Evolutionary conservation across 2,329 filamentous ascomycete genomes (phyloP), one percentile per base, ranked within the genome.

Genomic region (Metarhizium anisopliae): DNA sequence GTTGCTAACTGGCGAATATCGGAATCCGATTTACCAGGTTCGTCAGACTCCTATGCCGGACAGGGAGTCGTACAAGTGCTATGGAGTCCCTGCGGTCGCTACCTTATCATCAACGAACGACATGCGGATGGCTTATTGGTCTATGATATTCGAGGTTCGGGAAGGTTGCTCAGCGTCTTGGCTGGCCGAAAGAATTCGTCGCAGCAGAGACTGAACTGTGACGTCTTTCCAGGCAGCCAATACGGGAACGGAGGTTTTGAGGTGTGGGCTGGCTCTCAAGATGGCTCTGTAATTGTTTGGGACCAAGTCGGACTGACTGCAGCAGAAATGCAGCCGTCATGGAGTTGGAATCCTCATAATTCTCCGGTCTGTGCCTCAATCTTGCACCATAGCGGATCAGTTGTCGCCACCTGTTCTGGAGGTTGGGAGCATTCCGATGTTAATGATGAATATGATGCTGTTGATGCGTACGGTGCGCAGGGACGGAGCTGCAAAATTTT

Each of bases 1-100:
- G 74, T 81, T 8, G 78, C 82, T 2, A 81, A 80, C 38, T 86
- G 83, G 83, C 72, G 73, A 54, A 72, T 90, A 55, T 75, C 77
- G 11, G 79, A 80, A 30, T 78, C 81, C 55, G 81, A 78, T 62
- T 70, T 76, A 58, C 60, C 60, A 0, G 63, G 63, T 13, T 67
- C 65, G 29, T 54, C 52, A 2, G 69, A 70, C 32, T 69, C 67
- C 16, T 72, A 84, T 59, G 77, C 77, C 11, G 85, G 87, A 36
- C 77, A 81, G 58, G 88, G 86, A 54, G 82, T 86, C 25, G 70
- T 77, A 13, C 82, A 86, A 67, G 76, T 78, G 0, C 60, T 74
- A 4, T 86, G 84, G 84, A 85, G 82, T 59, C 77, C 78, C 0
- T 86, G 83, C 59, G 84, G 83, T 6, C 73, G 81, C 43, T 86